Evolutionary conservation across 2,329 filamentous ascomycete species (phyloP).

Genomic region (Verticillium isaacii): DNA sequence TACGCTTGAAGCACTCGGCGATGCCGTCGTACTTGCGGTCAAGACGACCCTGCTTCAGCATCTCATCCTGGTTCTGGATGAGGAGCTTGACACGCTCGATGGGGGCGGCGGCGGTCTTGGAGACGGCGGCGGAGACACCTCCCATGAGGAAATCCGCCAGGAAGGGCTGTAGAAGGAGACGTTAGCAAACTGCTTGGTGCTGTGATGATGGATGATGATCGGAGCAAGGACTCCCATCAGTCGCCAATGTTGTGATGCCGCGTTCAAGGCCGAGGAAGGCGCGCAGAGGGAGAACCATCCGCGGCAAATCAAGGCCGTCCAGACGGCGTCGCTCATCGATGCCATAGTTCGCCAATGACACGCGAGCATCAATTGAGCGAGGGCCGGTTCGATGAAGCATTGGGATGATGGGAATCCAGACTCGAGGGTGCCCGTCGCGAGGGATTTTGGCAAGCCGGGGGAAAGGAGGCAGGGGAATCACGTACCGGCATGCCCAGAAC

Average conservation of each 20-base stretch:
- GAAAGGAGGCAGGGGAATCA: slow-evolving; percentile 16
- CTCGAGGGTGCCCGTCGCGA: slow-evolving; percentile 15
- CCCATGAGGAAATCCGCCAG: slow-evolving; percentile 99
- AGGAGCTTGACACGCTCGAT: slow-evolving; percentile 99
- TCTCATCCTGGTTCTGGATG: slow-evolving; percentile 99
- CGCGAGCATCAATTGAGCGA: neutral
- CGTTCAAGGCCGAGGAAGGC: neutral
- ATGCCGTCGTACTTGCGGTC: slow-evolving; percentile 96
- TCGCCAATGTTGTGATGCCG: slow-evolving; percentile 8
- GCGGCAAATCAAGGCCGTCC: neutral
- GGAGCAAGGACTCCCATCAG: neutral
- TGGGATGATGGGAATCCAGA: slow-evolving; percentile 14
- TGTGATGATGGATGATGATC: neutral
- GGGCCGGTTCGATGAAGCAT: neutral
- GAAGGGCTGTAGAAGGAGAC: slow-evolving; percentile 63
- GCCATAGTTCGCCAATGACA: slow-evolving; percentile 1
- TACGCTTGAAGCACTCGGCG: slow-evolving; percentile 90
- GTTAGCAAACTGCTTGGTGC: neutral
- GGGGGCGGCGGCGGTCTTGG: slow-evolving; percentile 98
- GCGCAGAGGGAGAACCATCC: neutral
- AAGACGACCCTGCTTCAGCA: slow-evolving; percentile 97
- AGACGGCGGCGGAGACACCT: slow-evolving; percentile 99
- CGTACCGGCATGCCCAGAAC: slow-evolving; percentile 67
- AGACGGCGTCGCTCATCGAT: neutral
- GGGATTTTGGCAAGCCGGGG: slow-evolving; percentile 18